Base-by-base conservation (phyloP, 2,329 filamentous ascomycete species). In the Ploettnerulaceae sp. region DNA sequence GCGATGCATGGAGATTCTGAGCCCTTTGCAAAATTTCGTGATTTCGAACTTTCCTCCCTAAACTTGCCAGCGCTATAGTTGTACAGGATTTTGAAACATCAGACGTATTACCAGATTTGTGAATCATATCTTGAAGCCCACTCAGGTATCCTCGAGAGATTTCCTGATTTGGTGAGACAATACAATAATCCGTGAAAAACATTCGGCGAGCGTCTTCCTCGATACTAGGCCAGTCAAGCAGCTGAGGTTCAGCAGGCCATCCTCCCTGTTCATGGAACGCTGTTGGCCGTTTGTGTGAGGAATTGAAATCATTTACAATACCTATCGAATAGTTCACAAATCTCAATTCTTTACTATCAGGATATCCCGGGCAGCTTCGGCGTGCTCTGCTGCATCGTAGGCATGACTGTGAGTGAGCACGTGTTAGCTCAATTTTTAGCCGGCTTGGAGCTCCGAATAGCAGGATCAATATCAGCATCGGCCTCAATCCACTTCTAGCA, bases 51-150 rank as follows among this genome's bases (percentile, higher is more conserved):
- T 31, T 31, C 17, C 12, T 21, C 6, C 37, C 37, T 21, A 40
- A 12, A 40, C 25, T 31, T 7, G 37, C 37, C 8, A 40, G 25
- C 2, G 37, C 24, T n/a, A 40, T 29, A 14, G 37, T 40, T 7
- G 37, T 40, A 18, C 37, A 40, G n/a, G 37, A 15, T 14, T 40
- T 40, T 21, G 37, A 11, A 18, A 40, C 25, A 21, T 40, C 37
- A 5, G 37, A 40, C 7, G 14, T 18, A 5, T 7, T 15, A 4
- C 37, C 37, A 21, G 37, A 24, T 22, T 29, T 40, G 3, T 5
- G 9, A 7, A 21, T 21, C 37, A 40, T 40, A 1, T 17, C 37
- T 28, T 24, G 37, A 9, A 40, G 37, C 15, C 37, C 37, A 21
- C 15, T 39, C 24, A 39, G 5, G 20, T 39, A 39, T 3, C 36